Base-by-base conservation (phyloP, 352 stramenopile genomes). In the Globisporangium alternatum region DNA sequence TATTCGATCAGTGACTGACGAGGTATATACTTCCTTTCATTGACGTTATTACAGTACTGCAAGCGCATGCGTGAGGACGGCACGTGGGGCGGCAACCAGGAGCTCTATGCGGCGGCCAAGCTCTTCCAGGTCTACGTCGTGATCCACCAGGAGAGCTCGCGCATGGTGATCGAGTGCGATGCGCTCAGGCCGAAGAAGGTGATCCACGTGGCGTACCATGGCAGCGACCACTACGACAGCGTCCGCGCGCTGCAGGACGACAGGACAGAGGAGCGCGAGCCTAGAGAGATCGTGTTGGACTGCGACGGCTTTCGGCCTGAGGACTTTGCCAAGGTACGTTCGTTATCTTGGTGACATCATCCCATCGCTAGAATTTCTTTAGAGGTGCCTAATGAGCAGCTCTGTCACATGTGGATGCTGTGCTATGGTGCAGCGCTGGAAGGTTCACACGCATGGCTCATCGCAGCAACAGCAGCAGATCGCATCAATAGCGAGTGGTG, bases 161-260 rank as follows among this genome's bases (percentile, higher is more conserved):
- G 82, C 17, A 80, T 90, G 72, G 74, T 90, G 28, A 91, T 93
- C 62, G 81, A 91, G 64, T 93, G 84, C 67, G 84, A 89, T 54
- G 62, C 68, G 5, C 68, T 81, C 17, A 77, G 78, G 25, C 80
- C 85, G 17, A 77, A 56, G 41, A 66, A 68, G 15, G 63, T 92
- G 22, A 60, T 88, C 31, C 78, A 91, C 66, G 70, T 88, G 33
- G 78, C 79, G 15, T 91, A 90, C 56, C 82, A 90, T 44, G 83
- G 79, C 30, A 87, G 77, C 55, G 84, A 95, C 60, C 86, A 95
- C 71, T 93, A 92, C 64, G 86, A 95, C 69, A 95, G 86, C 55
- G 75, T 95, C 22, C 82, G 81, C 13, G 64, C 74, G 21, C 58
- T 89, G 7, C 71, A 68, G 15, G 80, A 91, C 35, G 45, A 54